Base-by-base conservation (phyloP, 352 stramenopile genomes). In the Hyaloperonospora brassicae region DNA sequence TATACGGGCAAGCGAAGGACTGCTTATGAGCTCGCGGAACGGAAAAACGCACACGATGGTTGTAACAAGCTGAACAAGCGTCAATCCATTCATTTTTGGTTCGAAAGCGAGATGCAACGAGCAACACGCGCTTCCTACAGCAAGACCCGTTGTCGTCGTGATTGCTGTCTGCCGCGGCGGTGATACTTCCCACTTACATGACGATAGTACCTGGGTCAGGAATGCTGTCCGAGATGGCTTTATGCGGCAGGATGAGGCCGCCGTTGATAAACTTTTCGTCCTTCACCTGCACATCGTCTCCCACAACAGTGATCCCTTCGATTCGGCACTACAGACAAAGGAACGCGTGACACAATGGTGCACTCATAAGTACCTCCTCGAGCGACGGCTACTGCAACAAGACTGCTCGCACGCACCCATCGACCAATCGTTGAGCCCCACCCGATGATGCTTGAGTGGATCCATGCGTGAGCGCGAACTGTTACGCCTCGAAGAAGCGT, bases 201-300 rank as follows among this genome's bases (percentile, higher is more conserved):
- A 95, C 80, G 56, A 95, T 95, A 38, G 81, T 95, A 49, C 85
- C 85, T 31, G 81, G 79, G 51, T 93, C 84, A 1, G 79, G 80
- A 39, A 90, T 89, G 61, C 78, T 91, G 44, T 78, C 65, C 6
- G 85, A 93, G 64, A 95, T 93, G 61, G 79, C 81, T 56, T 93
- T 93, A 66, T 95, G 85, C 38, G 85, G 85, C 50, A 95, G 57
- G 58, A 95, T 88, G 61, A 95, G 77, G 21, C 77, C 82, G 35
- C 85, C 85, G 54, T 95, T 93, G 66, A 95, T 89, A 64, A 84
- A 92, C 64, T 88, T 86, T 50, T 93, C 85, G 54, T 93, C 83
- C 57, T 91, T 91, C 31, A 93, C 78, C 57, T 90, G 78, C 47
- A 95, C 85, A 36, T 95, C 85, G 51, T 95, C 85, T 17, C 85